phyloP scores from a whole-genome alignment of 345 rosid species.

The Rhodamnia argentea region DNA sequence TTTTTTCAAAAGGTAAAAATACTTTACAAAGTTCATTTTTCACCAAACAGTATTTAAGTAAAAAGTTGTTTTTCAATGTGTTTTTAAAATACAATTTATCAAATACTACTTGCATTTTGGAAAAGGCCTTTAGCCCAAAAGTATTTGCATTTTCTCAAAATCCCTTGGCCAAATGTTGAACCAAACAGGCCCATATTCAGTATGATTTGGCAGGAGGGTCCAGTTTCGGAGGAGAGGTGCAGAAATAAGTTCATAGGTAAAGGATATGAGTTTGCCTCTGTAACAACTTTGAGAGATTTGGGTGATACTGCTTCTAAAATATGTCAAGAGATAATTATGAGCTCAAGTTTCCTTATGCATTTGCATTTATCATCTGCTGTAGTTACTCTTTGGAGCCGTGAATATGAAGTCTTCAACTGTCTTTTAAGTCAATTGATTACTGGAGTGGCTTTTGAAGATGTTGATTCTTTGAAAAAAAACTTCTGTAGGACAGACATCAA shows the following conservation, averaged over 20 bases:
- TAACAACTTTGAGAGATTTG: slow-evolving; percentile 35
- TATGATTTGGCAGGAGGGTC: slow-evolving; percentile 67
- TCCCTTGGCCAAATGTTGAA: too few relatives aligned
- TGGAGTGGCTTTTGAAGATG: slow-evolving; percentile 13
- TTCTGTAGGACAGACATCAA: slow-evolving; percentile 38
- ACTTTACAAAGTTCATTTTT: too few relatives aligned
- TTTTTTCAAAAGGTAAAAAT: too few relatives aligned
- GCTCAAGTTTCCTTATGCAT: slow-evolving; percentile 54
- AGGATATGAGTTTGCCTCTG: slow-evolving; percentile 65
- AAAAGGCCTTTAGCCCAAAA: too few relatives aligned
- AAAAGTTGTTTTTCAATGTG: too few relatives aligned
- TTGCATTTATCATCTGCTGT: slow-evolving; percentile 36
- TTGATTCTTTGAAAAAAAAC: slow-evolving; percentile 12
- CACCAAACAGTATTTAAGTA: too few relatives aligned
- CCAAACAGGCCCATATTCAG: slow-evolving; percentile 29
- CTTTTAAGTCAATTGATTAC: slow-evolving; percentile 43
- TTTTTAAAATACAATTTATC: too few relatives aligned
- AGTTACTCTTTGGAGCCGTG: slow-evolving; percentile 37
- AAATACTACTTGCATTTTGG: too few relatives aligned
- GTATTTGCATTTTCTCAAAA: too few relatives aligned
- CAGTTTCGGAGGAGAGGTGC: slow-evolving; percentile 36
- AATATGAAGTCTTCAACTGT: slow-evolving; percentile 26
- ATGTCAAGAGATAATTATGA: slow-evolving; percentile 47
- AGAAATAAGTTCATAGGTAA: slow-evolving; percentile 29
- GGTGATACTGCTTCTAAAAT: slow-evolving; percentile 41